Conservation (phyloP, 305 asterid species). For the Fraxinus velutina region DNA sequence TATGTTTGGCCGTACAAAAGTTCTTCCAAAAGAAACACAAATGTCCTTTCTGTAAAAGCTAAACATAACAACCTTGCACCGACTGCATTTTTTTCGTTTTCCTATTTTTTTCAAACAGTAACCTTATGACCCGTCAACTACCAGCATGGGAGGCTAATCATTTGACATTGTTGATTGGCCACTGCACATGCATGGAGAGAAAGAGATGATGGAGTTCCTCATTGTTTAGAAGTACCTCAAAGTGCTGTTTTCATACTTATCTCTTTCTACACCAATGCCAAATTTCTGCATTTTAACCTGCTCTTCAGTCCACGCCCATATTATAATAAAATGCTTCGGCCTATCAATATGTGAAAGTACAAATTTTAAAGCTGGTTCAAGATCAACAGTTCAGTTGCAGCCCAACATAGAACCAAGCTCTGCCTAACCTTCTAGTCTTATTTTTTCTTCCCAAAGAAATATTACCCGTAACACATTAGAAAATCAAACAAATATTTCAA, state of each 20-base stretch:
- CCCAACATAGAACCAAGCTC: neutral
- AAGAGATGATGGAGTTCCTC: neutral
- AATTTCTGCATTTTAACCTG: neutral
- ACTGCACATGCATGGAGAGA: neutral
- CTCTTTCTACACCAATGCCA: slow-evolving; percentile 3
- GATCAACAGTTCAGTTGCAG: neutral
- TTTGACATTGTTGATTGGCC: neutral
- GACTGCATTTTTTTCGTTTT: neutral
- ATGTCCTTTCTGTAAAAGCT: neutral
- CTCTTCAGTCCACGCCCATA: neutral
- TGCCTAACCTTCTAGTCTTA: neutral
- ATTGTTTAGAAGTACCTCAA: neutral
- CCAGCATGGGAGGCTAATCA: neutral
- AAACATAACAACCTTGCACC: slow-evolving; percentile 5
- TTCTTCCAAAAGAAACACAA: neutral
- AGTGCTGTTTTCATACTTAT: neutral
- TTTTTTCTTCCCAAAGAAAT: neutral
- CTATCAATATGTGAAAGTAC: neutral
- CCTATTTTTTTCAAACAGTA: neutral
- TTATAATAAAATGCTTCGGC: neutral
- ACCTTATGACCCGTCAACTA: neutral
- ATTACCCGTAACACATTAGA: neutral
- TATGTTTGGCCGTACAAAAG: neutral
- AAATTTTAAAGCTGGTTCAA: neutral
- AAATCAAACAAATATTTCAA: neutral